Conservation (phyloP, 176 grass and related monocot species). For the Phoenix dactylifera region DNA sequence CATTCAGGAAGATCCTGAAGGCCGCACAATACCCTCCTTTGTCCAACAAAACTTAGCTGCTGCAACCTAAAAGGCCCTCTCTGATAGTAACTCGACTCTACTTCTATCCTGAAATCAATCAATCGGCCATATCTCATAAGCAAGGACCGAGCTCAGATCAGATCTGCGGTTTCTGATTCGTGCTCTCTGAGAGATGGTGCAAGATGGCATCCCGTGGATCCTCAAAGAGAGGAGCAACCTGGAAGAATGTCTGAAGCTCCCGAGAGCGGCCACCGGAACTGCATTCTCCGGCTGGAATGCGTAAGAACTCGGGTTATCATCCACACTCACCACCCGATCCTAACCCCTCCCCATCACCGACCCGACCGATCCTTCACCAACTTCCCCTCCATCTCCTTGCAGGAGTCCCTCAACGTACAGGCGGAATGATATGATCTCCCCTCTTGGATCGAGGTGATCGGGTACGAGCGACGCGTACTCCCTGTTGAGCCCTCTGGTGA, state of each 20-base stretch:
- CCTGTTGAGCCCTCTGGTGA: constrained; percentile 49
- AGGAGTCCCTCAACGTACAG: constrained; percentile 53
- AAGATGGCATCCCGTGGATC: constrained; percentile 57
- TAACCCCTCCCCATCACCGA: constrained; percentile 38
- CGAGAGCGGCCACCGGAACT: constrained; percentile 45
- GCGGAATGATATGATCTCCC: constrained; percentile 46
- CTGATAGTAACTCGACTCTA: too few relatives aligned
- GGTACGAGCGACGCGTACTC: constrained; percentile 71
- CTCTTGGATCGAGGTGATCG: constrained; percentile 46
- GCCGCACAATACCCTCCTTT: too few relatives aligned
- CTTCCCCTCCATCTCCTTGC: constrained; percentile 60
- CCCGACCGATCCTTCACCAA: constrained; percentile 71
- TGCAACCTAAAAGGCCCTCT: too few relatives aligned
- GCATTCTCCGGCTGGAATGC: constrained; percentile 70
- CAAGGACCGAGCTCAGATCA: not conserved
- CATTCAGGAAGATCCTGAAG: too few relatives aligned
- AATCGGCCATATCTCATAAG: too few relatives aligned
- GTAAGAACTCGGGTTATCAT: constrained; percentile 88
- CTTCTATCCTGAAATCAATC: too few relatives aligned
- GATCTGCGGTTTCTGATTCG: not conserved
- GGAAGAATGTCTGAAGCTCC: constrained; percentile 62
- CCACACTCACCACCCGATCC: constrained; percentile 52
- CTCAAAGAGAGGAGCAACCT: constrained; percentile 27
- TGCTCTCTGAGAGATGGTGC: constrained; percentile 29
- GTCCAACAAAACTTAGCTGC: too few relatives aligned